Percentiles rank a stretch among this genome's conserved stretches.
These are phyloP conservation scores for Rhizoctonia solani DNA, from an alignment of 1,284 basidiomycete genomes.

Conservation along the genomic window DNA sequence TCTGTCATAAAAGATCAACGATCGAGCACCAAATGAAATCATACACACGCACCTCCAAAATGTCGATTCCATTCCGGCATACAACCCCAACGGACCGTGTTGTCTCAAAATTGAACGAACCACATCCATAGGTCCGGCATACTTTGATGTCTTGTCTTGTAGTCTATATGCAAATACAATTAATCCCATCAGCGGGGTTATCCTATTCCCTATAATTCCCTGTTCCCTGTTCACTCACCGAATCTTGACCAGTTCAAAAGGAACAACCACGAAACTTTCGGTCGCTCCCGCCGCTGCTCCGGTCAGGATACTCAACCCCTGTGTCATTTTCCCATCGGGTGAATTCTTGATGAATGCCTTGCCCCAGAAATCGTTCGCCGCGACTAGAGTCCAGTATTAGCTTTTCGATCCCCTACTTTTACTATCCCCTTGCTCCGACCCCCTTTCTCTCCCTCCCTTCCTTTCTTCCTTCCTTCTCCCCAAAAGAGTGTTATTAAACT, in stretches of 20 bases:
- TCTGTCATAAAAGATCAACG: constrained; percentile 48
- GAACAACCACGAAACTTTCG: constrained; percentile 90
- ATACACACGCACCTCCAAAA: constrained; percentile 76
- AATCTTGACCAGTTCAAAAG: constrained; percentile 98
- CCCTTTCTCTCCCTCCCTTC: too few species aligned
- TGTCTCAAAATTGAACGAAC: constrained; percentile 75
- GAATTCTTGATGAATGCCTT: constrained; percentile 64
- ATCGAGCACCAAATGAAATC: neutral
- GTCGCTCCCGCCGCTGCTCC: constrained; percentile 95
- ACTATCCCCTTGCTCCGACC: too few species aligned
- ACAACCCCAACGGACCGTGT: constrained; percentile 83
- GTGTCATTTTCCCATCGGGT: constrained; percentile 85
- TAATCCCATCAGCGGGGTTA: neutral
- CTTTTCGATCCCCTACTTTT: too few species aligned
- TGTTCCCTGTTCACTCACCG: constrained; percentile 54
- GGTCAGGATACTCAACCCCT: constrained; percentile 82
- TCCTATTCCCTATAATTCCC: neutral
- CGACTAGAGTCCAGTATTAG: constrained; percentile 44
- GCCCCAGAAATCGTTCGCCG: constrained; percentile 94
- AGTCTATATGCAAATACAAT: constrained; percentile 62
- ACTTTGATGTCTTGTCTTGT: constrained; percentile 74
- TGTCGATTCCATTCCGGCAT: constrained; percentile 90
- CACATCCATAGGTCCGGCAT: constrained; percentile 87
- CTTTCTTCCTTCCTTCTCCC: too few species aligned
- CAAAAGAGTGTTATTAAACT: too few species aligned